Conservation (phyloP, 2,329 filamentous ascomycete genomes). For the Paraphaeosphaeria minitans region DNA sequence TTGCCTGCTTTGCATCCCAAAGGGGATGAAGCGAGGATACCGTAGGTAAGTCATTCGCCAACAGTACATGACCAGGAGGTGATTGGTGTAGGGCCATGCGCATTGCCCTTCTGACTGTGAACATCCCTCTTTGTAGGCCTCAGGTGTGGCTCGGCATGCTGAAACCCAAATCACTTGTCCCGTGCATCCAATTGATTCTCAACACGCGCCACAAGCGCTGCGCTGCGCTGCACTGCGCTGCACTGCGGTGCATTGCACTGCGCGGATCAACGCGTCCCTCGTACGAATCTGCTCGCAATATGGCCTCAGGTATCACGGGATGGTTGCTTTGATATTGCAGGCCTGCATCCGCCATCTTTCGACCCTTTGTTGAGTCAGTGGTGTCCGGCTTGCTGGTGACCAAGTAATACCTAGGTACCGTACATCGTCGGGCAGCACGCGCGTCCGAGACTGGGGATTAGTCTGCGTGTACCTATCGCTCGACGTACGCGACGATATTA, state of each 20-base stretch:
- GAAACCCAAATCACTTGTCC: background rate
- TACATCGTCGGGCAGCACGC: background rate
- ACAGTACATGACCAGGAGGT: background rate
- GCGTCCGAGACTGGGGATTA: background rate
- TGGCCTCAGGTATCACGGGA: background rate
- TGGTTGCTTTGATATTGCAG: background rate
- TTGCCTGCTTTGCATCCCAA: slow-evolving; percentile 7
- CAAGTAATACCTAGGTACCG: too few species aligned
- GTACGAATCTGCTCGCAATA: background rate
- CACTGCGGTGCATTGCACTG: background rate
- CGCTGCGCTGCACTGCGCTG: background rate
- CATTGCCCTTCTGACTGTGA: background rate
- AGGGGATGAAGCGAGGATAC: background rate
- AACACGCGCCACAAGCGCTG: background rate
- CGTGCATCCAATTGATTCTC: background rate
- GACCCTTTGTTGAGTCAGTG: background rate
- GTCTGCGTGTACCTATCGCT: background rate
- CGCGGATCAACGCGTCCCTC: background rate
- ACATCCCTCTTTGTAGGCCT: background rate
- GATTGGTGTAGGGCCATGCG: background rate
- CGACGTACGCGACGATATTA: background rate
- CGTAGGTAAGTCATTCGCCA: background rate
- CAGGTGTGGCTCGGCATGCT: background rate
- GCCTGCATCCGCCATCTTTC: background rate
- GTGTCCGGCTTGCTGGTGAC: background rate